phyloP scores from a whole-genome alignment of 495 filamentous ascomycete genomes.

The Thermothielavioides terrestris region DNA sequence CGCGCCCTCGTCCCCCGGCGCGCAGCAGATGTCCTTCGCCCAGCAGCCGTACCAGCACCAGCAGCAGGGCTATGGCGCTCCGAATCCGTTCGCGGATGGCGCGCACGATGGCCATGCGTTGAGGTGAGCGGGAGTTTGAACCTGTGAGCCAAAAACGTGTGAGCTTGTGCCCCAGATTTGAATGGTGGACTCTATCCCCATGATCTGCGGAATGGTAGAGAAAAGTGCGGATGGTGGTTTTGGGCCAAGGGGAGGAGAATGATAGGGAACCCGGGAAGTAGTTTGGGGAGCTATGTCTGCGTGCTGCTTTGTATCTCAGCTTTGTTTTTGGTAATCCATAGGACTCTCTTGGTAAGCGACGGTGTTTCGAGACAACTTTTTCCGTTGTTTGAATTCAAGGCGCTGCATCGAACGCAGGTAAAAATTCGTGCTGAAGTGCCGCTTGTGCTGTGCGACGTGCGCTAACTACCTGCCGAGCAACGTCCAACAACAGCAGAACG shows the following conservation, averaged over 20 bases:
- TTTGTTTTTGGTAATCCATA: conserved; percentile 1
- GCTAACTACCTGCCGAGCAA: not conserved
- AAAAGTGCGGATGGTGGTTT: not conserved
- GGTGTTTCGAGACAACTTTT: not conserved
- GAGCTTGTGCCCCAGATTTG: too few species aligned
- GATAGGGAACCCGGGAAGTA: not conserved
- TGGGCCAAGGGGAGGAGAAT: not conserved
- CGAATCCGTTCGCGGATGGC: conserved; percentile 21
- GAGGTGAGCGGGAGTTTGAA: conserved; percentile 3
- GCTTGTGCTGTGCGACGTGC: too few species aligned
- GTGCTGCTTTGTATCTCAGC: not conserved
- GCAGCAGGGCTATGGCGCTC: conserved; percentile 3
- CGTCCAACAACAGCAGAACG: not conserved
- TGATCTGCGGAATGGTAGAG: too few species aligned
- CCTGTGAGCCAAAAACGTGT: too few species aligned
- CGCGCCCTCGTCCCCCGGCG: not conserved
- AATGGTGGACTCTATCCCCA: too few species aligned
- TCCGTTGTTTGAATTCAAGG: not conserved
- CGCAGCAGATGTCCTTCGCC: not conserved
- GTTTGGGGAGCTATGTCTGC: not conserved
- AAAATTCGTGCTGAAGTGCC: too few species aligned
- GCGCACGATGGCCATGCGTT: conserved; percentile 6
- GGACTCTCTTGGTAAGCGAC: not conserved
- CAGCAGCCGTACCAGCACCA: not conserved
- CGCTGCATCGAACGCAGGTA: not conserved